Conservation (phyloP, 1,284 basidiomycete genomes). For the Anthracocystis setariae region DNA sequence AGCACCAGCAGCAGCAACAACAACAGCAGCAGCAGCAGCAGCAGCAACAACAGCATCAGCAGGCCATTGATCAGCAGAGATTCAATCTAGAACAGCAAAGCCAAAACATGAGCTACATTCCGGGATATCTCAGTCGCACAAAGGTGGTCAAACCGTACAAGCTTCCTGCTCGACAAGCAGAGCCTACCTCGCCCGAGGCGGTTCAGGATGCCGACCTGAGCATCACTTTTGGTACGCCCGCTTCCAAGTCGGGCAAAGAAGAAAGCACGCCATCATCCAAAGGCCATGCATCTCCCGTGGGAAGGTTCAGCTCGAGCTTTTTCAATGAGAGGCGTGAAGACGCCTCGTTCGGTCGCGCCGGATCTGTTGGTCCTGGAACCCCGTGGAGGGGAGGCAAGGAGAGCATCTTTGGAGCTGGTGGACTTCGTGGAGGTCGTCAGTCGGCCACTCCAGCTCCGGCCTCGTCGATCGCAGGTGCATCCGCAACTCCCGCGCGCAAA, state of each 20-base stretch:
- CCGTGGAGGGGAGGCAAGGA: constrained; percentile 45
- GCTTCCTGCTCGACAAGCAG: constrained; percentile 41
- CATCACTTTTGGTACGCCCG: constrained; percentile 51
- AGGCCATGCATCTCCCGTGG: constrained; percentile 41
- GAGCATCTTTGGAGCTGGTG: constrained; percentile 59
- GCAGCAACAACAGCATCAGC: constrained; percentile 35
- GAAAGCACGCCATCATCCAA: constrained; percentile 32
- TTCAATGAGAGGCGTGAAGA: constrained; percentile 51
- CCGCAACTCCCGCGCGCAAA: constrained; percentile 34
- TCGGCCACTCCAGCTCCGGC: constrained; percentile 38
- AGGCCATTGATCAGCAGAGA: constrained; percentile 40
- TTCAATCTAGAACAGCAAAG: constrained; percentile 38
- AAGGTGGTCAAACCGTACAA: constrained; percentile 50
- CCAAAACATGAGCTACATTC: constrained; percentile 51
- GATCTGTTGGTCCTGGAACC: constrained; percentile 33
- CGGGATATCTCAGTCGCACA: constrained; percentile 49
- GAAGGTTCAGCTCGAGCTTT: constrained; percentile 57
- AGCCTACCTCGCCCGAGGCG: constrained; percentile 42
- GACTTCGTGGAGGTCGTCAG: constrained; percentile 51
- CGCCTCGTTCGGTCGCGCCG: constrained; percentile 27
- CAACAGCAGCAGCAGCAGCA: constrained; percentile 33
- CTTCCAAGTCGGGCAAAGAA: constrained; percentile 48
- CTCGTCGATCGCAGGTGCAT: constrained; percentile 8
- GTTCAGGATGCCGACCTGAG: constrained; percentile 42
- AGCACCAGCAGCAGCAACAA: constrained; percentile 18